phyloP scores from a whole-genome alignment of 805 yeast species.

The Scheffersomyces spartinae region DNA sequence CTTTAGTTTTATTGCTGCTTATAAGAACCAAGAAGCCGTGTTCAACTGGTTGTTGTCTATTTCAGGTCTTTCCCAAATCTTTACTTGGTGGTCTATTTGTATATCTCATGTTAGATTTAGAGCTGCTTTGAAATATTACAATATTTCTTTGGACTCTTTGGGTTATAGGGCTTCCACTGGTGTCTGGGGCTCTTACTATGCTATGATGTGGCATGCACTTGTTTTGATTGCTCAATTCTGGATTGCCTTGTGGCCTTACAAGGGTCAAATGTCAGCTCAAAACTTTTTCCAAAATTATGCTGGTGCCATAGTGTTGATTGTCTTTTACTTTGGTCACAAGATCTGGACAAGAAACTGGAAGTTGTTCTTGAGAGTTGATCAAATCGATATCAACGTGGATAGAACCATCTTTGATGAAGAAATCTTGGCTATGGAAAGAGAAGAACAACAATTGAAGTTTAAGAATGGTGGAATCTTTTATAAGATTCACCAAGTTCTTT shows the following conservation, averaged over 20 bases:
- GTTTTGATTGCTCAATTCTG: conserved; percentile 32
- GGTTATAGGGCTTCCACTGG: conserved; percentile 30
- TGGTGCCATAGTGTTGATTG: conserved; percentile 20
- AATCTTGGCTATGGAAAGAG: conserved; percentile 21
- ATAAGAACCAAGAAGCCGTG: conserved; percentile 24
- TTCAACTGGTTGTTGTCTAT: conserved; percentile 32
- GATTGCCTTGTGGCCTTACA: conserved; percentile 30
- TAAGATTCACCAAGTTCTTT: too few relatives aligned
- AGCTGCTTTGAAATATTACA: background rate
- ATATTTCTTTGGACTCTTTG: background rate
- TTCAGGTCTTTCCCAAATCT: conserved; percentile 29
- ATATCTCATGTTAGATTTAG: conserved; percentile 15
- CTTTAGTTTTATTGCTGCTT: conserved; percentile 32
- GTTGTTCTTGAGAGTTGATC: conserved; percentile 13
- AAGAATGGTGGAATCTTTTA: too few relatives aligned
- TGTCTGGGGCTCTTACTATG: conserved; percentile 25
- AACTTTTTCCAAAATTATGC: conserved; percentile 22
- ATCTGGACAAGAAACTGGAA: conserved; percentile 20
- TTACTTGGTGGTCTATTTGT: conserved; percentile 32
- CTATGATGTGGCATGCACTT: conserved; percentile 17
- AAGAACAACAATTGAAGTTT: too few relatives aligned
- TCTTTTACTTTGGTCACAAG: conserved; percentile 22
- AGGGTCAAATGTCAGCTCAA: conserved; percentile 13
- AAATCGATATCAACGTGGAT: conserved; percentile 19
- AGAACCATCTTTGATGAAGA: conserved; percentile 24